Percentiles rank a stretch among this genome's conserved stretches.
Evolutionary conservation across 164 flowering plant genomes (phyloP).

Genomic region (Tetracentron sinense): DNA sequence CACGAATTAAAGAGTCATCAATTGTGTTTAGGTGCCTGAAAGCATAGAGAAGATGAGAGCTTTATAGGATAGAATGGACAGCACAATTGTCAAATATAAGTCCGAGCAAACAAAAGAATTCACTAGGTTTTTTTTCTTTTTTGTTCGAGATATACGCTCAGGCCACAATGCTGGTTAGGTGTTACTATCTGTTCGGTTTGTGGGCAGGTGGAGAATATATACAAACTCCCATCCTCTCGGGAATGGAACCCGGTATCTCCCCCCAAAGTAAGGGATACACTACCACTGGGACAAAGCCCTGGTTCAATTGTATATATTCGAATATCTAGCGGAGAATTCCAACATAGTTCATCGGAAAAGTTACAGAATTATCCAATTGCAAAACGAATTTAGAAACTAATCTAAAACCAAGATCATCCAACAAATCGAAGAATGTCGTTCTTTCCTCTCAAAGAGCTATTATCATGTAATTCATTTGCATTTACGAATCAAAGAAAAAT

Average conservation of each 20-base stretch:
- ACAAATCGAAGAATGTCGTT: background rate
- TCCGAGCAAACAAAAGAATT: background rate
- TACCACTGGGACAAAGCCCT: too few relatives aligned
- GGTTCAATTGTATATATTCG: too few relatives aligned
- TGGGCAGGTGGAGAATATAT: too few relatives aligned
- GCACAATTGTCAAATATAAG: background rate
- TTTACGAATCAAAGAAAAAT: background rate
- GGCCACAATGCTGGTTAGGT: too few relatives aligned
- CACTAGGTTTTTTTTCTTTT: background rate
- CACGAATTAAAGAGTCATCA: slow-evolving; percentile 78
- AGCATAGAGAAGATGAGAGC: background rate
- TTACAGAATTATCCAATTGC: background rate
- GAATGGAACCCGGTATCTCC: too few relatives aligned
- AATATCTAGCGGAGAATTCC: too few relatives aligned
- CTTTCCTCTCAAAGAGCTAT: background rate
- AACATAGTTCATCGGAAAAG: too few relatives aligned
- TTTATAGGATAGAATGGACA: background rate
- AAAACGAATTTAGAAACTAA: background rate
- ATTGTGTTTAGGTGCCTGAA: slow-evolving; percentile 73
- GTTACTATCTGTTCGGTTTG: too few relatives aligned
- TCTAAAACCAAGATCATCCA: background rate
- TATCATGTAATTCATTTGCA: background rate
- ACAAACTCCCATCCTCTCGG: too few relatives aligned
- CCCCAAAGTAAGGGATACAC: too few relatives aligned
- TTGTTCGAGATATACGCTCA: background rate